Base-by-base conservation (phyloP, 1,284 basidiomycete genomes). In the Marasmius oreades region DNA sequence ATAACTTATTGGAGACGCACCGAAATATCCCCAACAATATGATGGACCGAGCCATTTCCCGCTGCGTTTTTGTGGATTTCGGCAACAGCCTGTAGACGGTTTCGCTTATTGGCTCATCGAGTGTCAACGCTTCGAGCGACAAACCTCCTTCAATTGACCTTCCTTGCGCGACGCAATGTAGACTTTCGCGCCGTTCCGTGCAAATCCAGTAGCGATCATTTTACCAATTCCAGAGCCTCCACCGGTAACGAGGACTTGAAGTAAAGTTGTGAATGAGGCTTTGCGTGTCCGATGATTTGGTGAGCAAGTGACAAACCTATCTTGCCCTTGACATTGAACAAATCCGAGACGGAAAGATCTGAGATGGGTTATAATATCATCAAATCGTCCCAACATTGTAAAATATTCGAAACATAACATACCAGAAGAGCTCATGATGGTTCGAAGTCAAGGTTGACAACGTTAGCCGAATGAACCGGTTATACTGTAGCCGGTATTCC, bases 131-230 rank as follows among this genome's bases (percentile, higher is more conserved):
- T 42, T n/a, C 39, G 16, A 20, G 14, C 7, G 39, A 63, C 77
- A 50, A 50, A 88, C 90, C 75, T 89, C 81, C 70, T 90, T 82
- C 56, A 95, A 77, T 61, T 90, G 85, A 24, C 76, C 70, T 70
- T 90, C 88, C 65, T 93, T 93, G 48, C 92, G 78, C 2, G 88
- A 88, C 8, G 93, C 93, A 63, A 95, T 93, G 72, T 94, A 92
- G 26, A 92, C 88, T 62, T 84, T 88, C 36, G 86, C 89, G 8
- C 91, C 91, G 63, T 93, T 94, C 71, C 87, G 84, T 1, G 90
- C 88, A 63, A 91, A 85, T 0, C 87, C 86, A 0, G 84, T 76
- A 7, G 92, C 87, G 63, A 95, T 93, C 84, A 92, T 88, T 64
- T 81, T 84, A 1, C 91, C 90, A 44, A 93, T 81, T 0, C 90